phyloP scores from a whole-genome alignment of 768 basidiomycete genomes.

The Boletus rubropictus region DNA sequence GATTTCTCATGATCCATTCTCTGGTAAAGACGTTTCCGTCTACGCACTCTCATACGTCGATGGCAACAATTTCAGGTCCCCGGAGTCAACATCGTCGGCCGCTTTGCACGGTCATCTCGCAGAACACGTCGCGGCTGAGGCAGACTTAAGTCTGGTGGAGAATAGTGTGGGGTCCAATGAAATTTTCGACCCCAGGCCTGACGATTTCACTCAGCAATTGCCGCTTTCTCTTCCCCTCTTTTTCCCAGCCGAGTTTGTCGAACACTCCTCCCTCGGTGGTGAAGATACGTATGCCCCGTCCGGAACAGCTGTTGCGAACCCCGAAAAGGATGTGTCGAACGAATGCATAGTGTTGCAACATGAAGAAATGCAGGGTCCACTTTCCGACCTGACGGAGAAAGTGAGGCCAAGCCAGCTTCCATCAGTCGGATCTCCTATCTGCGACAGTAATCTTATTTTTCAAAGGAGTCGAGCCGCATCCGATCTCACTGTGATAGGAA shows the following conservation, averaged over 20 bases:
- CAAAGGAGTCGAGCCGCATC: constrained; percentile 28
- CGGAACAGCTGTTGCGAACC: not conserved
- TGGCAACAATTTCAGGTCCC: not conserved
- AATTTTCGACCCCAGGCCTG: not conserved
- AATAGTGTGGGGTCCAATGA: not conserved
- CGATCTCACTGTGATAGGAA: constrained; percentile 28
- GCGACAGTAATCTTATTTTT: not conserved
- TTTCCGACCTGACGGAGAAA: constrained; percentile 17
- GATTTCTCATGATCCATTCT: no score
- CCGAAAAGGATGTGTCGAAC: not conserved
- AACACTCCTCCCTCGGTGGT: not conserved
- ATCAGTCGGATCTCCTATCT: not conserved
- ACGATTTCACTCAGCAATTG: constrained; percentile 6
- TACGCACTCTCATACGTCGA: not conserved
- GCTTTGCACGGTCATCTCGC: not conserved
- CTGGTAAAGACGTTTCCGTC: not conserved
- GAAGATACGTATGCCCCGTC: not conserved
- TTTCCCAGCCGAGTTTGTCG: constrained; percentile 3
- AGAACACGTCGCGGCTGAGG: not conserved
- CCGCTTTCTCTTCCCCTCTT: constrained; percentile 21
- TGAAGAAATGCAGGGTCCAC: constrained; percentile 1
- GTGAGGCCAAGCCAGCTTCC: constrained; percentile 5
- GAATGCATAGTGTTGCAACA: not conserved
- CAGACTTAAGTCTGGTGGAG: not conserved
- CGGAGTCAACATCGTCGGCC: not conserved